Evolutionary conservation across 139 green algal genomes (phyloP).

Genomic region (Chlamydomonas incerta): DNA sequence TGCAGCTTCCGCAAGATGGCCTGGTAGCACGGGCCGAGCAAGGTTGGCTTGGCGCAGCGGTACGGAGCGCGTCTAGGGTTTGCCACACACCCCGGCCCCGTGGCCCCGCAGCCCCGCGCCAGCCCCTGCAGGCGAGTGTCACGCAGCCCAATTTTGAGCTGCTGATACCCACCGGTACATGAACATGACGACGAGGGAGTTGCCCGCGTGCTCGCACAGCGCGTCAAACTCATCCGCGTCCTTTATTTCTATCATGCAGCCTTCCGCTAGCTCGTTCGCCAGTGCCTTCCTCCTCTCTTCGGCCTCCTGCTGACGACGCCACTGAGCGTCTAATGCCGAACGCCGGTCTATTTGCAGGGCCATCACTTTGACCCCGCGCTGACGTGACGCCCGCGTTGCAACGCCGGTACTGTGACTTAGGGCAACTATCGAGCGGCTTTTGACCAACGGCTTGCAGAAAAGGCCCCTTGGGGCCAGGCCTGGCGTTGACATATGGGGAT

Average conservation of each 20-base stretch:
- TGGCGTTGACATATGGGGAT: too few species aligned
- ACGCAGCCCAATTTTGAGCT: too few species aligned
- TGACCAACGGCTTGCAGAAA: too few species aligned
- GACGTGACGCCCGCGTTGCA: too few species aligned
- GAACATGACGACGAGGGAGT: not conserved
- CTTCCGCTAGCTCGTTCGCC: not conserved
- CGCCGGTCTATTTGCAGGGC: conserved; percentile 31
- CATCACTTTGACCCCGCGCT: not conserved
- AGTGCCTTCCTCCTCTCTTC: not conserved
- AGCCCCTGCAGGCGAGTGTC: too few species aligned
- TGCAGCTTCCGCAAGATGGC: conserved; percentile 25
- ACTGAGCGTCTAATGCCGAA: not conserved
- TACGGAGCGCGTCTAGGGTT: not conserved
- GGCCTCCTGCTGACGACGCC: conserved; percentile 26
- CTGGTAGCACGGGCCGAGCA: not conserved
- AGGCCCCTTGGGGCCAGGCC: too few species aligned
- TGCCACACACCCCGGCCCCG: not conserved
- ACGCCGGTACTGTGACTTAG: too few species aligned
- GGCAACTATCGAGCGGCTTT: too few species aligned
- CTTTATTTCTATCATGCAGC: not conserved
- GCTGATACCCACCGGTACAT: not conserved
- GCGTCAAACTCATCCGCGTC: not conserved
- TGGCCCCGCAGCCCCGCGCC: too few species aligned
- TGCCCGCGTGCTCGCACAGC: not conserved
- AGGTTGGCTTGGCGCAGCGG: not conserved